A percentile compares a stretch with the other conserved stretches of the same genome.
phyloP scores from a whole-genome alignment of 106 monocot genomes.

The Apostasia ramifera region DNA sequence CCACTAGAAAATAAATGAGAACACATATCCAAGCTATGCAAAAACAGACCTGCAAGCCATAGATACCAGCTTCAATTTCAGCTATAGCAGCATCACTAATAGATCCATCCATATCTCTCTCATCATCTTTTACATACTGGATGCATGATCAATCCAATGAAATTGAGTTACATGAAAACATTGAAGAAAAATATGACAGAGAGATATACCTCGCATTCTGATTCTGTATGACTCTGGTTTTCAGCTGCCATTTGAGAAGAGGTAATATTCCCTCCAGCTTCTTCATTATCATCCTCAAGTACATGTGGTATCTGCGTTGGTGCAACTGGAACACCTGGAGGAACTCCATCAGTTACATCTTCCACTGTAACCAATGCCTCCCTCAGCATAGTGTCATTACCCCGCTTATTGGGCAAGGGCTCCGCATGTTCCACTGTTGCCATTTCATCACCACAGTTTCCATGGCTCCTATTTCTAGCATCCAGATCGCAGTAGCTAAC shows the following conservation, averaged over 20 bases:
- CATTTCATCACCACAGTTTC: slow-evolving; percentile 1
- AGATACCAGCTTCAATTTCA: slow-evolving; percentile 82
- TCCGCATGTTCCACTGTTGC: neutral
- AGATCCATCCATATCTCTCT: slow-evolving; percentile 33
- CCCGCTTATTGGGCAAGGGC: neutral
- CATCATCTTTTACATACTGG: slow-evolving; percentile 43
- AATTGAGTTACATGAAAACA: neutral
- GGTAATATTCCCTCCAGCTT: slow-evolving; percentile 12
- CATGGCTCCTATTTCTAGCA: slow-evolving; percentile 3
- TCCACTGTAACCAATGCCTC: slow-evolving; percentile 41
- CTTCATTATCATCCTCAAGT: slow-evolving; percentile 29
- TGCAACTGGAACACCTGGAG: slow-evolving; percentile 28
- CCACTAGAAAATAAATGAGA: neutral
- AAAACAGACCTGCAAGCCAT: slow-evolving; percentile 83
- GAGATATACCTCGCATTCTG: slow-evolving; percentile 47
- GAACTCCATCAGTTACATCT: slow-evolving; percentile 69
- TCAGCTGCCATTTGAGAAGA: slow-evolving; percentile 20
- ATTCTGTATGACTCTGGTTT: slow-evolving; percentile 23
- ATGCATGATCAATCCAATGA: slow-evolving; percentile 1
- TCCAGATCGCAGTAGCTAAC: slow-evolving; percentile 11
- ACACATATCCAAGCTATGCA: neutral
- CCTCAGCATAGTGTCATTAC: slow-evolving; percentile 2
- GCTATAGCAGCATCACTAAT: slow-evolving; percentile 64
- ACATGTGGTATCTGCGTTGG: slow-evolving; percentile 43
- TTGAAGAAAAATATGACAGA: neutral